Percentiles rank a stretch among this genome's conserved stretches.
phyloP scores from a whole-genome alignment of 441 rosid genomes.

The Jatropha multifida region DNA sequence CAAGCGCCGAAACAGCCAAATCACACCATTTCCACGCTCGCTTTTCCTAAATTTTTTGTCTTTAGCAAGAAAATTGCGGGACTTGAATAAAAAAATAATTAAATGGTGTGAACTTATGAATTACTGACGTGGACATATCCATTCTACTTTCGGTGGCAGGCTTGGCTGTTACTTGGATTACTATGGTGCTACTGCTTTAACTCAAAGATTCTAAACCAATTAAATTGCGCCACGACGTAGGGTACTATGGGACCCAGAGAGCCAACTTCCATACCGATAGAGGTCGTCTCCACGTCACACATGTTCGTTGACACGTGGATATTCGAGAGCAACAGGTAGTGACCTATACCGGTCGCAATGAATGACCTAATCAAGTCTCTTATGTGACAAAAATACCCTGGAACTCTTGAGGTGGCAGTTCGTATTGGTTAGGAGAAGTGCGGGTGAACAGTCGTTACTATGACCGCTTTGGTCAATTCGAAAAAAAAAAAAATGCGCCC shows the following conservation, averaged over 20 bases:
- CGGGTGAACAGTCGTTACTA: not conserved
- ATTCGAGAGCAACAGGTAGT: not conserved
- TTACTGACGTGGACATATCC: not conserved
- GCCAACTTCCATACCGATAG: not conserved
- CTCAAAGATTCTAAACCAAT: not conserved
- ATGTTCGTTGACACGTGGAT: slow-evolving; percentile 3
- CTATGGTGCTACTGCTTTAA: not conserved
- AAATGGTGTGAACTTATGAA: not conserved
- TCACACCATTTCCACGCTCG: not conserved
- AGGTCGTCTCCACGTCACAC: slow-evolving; percentile 10
- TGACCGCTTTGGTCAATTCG: not conserved
- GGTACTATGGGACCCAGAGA: not conserved
- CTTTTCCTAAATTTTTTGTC: not conserved
- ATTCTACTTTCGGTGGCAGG: slow-evolving; percentile 17
- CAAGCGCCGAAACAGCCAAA: slow-evolving; percentile 13
- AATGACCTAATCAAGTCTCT: slow-evolving; percentile 13
- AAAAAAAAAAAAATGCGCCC: not conserved
- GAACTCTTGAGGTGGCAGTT: not conserved
- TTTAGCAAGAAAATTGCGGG: not conserved
- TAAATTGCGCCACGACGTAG: not conserved
- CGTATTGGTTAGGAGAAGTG: not conserved
- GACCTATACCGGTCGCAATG: slow-evolving; percentile 19
- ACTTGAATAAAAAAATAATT: not conserved
- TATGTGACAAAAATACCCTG: not conserved
- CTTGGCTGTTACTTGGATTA: not conserved